These are phyloP conservation scores for Lentinus tigrinus DNA, from an alignment of 768 basidiomycete genomes.

Conservation along the genomic window DNA sequence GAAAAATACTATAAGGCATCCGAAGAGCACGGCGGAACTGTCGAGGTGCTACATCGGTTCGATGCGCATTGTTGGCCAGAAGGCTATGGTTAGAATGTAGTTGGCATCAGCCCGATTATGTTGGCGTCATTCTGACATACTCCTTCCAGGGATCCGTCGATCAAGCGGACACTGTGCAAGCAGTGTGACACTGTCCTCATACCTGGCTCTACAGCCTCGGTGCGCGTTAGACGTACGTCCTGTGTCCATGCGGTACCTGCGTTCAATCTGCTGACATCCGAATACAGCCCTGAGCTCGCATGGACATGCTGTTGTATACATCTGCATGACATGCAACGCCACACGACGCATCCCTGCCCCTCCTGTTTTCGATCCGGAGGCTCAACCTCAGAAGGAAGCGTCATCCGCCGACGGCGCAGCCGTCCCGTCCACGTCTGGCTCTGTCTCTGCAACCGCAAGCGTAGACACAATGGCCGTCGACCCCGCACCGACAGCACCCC, in stretches of 20 bases:
- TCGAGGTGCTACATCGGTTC: constrained; percentile 61
- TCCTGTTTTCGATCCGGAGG: constrained; percentile 33
- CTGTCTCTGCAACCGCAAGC: background rate
- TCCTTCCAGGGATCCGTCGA: constrained; percentile 62
- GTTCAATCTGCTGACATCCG: constrained; percentile 7
- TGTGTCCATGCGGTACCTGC: background rate
- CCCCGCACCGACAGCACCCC: background rate
- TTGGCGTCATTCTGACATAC: background rate
- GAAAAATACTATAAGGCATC: constrained; percentile 29
- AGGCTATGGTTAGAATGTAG: constrained; percentile 77
- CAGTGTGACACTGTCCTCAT: constrained; percentile 63
- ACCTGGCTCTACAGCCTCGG: constrained; percentile 62
- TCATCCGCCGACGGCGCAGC: background rate
- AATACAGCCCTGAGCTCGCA: constrained; percentile 43
- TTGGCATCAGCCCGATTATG: constrained; percentile 20
- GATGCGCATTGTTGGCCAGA: constrained; percentile 73
- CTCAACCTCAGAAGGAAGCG: background rate
- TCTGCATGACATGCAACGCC: constrained; percentile 56
- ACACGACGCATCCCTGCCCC: constrained; percentile 70
- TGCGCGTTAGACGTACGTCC: constrained; percentile 65
- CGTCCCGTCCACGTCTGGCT: background rate
- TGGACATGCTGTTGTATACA: constrained; percentile 55
- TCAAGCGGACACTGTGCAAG: constrained; percentile 82
- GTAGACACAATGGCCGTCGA: constrained; percentile 11
- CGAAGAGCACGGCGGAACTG: constrained; percentile 45